Evolutionary conservation across 495 filamentous ascomycete genomes (phyloP).

Genomic region (Hypoxylon fuscum): DNA sequence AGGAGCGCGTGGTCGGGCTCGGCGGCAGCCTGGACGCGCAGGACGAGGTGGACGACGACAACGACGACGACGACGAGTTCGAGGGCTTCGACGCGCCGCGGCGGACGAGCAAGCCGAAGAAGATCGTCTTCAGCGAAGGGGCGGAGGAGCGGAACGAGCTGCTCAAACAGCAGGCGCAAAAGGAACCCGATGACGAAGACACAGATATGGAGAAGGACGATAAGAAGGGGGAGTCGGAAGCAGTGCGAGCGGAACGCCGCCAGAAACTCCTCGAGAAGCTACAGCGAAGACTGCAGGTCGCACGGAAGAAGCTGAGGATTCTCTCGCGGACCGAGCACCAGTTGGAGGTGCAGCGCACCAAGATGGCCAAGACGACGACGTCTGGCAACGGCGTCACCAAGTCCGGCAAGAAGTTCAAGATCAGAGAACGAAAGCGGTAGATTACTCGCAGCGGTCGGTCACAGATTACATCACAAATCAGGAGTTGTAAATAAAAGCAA

Average conservation of each 20-base stretch:
- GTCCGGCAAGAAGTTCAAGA: constrained; percentile 82
- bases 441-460: not conserved
- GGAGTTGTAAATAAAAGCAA: not conserved
- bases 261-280: constrained; percentile 56
- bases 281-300: constrained; percentile 63
- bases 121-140: constrained; percentile 55
- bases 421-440: constrained; percentile 82
- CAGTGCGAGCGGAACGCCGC: constrained; percentile 57
- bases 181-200: constrained; percentile 12
- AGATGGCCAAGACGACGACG: constrained; percentile 75
- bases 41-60: constrained; percentile 36
- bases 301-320: constrained; percentile 74
- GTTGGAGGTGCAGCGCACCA: constrained; percentile 70
- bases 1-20: constrained; percentile 53
- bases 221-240: constrained; percentile 59
- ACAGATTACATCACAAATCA: constrained; percentile 6
- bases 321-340: constrained; percentile 77
- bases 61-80: constrained; percentile 42
- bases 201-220: constrained; percentile 45
- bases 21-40: constrained; percentile 43
- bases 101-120: constrained; percentile 43
- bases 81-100: constrained; percentile 15
- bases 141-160: constrained; percentile 23
- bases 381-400: constrained; percentile 79
- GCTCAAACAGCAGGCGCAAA: constrained; percentile 5